Evolutionary conservation across 306 rosid species (phyloP).

Genomic region (Vachellia pachyceras): DNA sequence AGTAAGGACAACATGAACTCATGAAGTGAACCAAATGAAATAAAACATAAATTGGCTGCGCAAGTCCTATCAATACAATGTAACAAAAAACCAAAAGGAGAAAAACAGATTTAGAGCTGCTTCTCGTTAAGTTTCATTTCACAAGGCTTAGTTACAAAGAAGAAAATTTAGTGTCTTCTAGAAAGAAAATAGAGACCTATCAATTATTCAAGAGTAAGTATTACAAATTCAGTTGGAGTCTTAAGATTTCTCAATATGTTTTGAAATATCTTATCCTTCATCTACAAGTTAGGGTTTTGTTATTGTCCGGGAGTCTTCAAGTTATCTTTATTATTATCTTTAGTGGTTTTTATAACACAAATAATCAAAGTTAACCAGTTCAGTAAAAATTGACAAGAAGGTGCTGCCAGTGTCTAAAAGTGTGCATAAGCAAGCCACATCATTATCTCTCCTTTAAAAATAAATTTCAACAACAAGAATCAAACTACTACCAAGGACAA

Average conservation of each 20-base stretch:
- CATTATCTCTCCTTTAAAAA: constrained; percentile 1
- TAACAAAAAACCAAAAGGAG: neutral
- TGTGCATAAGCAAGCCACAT: neutral
- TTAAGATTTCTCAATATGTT: neutral
- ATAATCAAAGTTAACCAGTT: neutral
- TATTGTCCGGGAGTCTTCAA: neutral
- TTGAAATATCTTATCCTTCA: neutral
- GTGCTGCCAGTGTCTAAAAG: neutral
- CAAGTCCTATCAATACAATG: constrained; percentile 7
- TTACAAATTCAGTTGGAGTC: too few species aligned
- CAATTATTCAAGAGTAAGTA: neutral
- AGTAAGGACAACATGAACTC: constrained; percentile 11
- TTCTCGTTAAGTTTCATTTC: neutral
- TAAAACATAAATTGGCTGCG: neutral
- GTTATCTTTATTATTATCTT: neutral
- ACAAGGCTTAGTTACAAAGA: neutral
- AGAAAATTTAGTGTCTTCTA: neutral
- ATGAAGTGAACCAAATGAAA: constrained; percentile 17
- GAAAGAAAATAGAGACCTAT: neutral
- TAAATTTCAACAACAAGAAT: neutral
- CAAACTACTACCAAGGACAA: neutral
- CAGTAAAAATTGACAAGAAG: neutral
- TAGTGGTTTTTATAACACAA: neutral
- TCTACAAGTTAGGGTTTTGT: neutral
- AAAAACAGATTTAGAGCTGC: neutral